Evolutionary conservation across 257 asterid genomes (phyloP).

Genomic region (Buddleja alternifolia): DNA sequence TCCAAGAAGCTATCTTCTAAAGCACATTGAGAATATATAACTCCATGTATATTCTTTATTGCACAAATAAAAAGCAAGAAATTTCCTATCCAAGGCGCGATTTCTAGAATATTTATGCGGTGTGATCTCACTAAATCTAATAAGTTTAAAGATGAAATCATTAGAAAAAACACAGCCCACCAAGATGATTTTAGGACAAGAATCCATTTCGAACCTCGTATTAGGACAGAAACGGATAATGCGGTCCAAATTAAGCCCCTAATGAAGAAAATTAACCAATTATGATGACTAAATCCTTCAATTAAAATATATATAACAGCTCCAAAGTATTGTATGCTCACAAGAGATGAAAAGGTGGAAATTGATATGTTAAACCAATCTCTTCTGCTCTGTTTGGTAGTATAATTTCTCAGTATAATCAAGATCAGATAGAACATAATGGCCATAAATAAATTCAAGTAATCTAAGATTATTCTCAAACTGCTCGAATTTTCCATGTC

Average conservation of each 20-base stretch:
- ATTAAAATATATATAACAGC: conserved; percentile 35
- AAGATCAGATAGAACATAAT: conserved; percentile 41
- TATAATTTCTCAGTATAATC: conserved; percentile 29
- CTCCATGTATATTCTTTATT: conserved; percentile 30
- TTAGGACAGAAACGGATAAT: conserved; percentile 46
- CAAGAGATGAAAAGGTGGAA: conserved; percentile 45
- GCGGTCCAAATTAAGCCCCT: conserved; percentile 63
- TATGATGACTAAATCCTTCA: conserved; percentile 30
- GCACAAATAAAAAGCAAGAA: conserved; percentile 54
- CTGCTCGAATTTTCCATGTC: conserved; percentile 36
- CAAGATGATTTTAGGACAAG: conserved; percentile 48
- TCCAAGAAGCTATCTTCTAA: conserved; percentile 34
- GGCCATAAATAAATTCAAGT: conserved; percentile 40
- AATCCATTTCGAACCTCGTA: conserved; percentile 50
- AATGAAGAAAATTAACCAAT: conserved; percentile 35
- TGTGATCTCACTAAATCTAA: conserved; percentile 30
- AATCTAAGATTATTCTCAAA: conserved; percentile 43
- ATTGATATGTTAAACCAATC: conserved; percentile 36
- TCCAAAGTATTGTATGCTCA: conserved; percentile 42
- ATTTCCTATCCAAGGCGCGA: conserved; percentile 55
- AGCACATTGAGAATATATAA: conserved; percentile 25
- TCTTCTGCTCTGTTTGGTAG: conserved; percentile 30
- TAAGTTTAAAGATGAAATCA: conserved; percentile 47
- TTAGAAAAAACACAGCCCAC: conserved; percentile 55
- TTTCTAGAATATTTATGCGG: conserved; percentile 39